Evolutionary conservation across 257 asterid species (phyloP).

Genomic region (Gentiana macrophylla): DNA sequence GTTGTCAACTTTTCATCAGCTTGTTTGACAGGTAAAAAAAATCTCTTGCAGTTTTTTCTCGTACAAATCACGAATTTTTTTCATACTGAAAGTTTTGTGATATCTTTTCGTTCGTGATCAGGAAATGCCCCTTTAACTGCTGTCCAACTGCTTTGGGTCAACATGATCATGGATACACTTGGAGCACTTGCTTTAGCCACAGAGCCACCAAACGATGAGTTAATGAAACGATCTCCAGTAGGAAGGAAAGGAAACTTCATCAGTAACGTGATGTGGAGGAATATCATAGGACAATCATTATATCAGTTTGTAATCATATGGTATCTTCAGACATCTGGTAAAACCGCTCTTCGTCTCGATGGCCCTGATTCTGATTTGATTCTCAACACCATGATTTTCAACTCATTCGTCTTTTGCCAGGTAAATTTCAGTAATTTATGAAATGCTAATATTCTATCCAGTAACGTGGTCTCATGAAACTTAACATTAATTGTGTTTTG

Average conservation of each 20-base stretch:
- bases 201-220: constrained; percentile 79
- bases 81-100: background rate
- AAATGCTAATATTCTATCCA: background rate
- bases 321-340: constrained; percentile 85
- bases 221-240: constrained; percentile 75
- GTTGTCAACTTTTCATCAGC: constrained; percentile 94
- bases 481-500: no score
- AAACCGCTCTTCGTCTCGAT: constrained; percentile 41
- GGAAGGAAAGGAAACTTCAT: constrained; percentile 92
- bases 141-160: constrained; percentile 95
- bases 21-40: constrained; percentile 68
- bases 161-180: constrained; percentile 97
- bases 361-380: constrained; percentile 62
- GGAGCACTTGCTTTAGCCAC: constrained; percentile 99
- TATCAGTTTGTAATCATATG: constrained; percentile 81
- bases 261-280: constrained; percentile 93
- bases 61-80: background rate
- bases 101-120: constrained; percentile 16
- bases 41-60: constrained; percentile 3
- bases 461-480: no score
- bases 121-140: constrained; percentile 93
- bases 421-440: constrained; percentile 20
- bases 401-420: constrained; percentile 92
- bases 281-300: constrained; percentile 76
- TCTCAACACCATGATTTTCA: constrained; percentile 79